A percentile compares a stretch with the other conserved stretches of the same genome.
These are phyloP conservation scores for Sugiyamaella mastotermitis DNA, from an alignment of 805 yeast genomes.

Conservation along the genomic window DNA sequence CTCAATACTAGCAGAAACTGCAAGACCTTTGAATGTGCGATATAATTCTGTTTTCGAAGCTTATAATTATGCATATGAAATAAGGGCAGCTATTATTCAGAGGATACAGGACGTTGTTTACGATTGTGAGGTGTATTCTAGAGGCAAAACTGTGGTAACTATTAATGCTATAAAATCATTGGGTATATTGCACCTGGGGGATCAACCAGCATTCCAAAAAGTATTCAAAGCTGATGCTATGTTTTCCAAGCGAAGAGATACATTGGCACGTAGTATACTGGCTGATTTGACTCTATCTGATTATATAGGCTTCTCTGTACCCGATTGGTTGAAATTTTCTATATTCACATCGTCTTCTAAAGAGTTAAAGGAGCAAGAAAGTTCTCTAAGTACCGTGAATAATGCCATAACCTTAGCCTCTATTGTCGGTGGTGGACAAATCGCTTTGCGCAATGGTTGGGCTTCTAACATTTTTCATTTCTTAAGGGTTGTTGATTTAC, in stretches of 20 bases:
- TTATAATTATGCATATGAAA: conserved; percentile 61
- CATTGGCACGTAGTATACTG: conserved; percentile 49
- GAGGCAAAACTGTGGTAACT: conserved; percentile 48
- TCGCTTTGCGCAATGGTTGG: conserved; percentile 21
- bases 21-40: conserved; percentile 45
- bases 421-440: conserved; percentile 25
- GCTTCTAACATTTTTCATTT: conserved; percentile 15
- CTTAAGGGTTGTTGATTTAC: conserved; percentile 12
- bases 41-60: conserved; percentile 60
- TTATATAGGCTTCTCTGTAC: conserved; percentile 67
- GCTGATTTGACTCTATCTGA: conserved; percentile 62
- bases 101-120: conserved; percentile 59
- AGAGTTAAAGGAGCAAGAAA: conserved; percentile 4
- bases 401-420: conserved; percentile 26
- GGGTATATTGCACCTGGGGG: conserved; percentile 63
- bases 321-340: conserved; percentile 12
- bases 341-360: neutral
- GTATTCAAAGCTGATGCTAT: conserved; percentile 59
- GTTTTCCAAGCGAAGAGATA: conserved; percentile 73
- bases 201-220: conserved; percentile 41
- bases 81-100: conserved; percentile 62
- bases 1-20: conserved; percentile 32
- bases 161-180: conserved; percentile 56
- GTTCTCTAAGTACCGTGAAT: conserved; percentile 12
- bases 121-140: conserved; percentile 64